Evolutionary conservation across 768 basidiomycete genomes (phyloP).

Genomic region (Cystobasidium tubakii): DNA sequence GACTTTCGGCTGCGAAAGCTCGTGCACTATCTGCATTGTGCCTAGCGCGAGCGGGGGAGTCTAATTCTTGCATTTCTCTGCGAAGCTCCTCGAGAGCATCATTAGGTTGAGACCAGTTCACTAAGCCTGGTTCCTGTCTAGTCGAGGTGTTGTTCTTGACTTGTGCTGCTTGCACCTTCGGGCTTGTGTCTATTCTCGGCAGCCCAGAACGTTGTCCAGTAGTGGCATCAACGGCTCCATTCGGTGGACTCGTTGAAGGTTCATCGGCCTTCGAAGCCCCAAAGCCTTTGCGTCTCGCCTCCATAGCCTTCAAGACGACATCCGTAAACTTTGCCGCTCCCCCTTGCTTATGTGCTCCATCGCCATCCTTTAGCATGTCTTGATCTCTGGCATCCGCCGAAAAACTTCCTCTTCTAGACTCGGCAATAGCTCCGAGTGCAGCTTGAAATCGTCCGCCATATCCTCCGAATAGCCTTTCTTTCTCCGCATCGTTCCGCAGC

Average conservation of each 20-base stretch:
- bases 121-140: not conserved
- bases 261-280: not conserved
- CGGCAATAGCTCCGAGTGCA: slow-evolving; percentile 13
- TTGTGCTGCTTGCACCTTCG: not conserved
- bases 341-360: slow-evolving; percentile 41
- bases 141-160: not conserved
- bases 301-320: slow-evolving; percentile 22
- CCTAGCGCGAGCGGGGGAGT: slow-evolving; percentile 39
- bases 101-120: not conserved
- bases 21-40: slow-evolving; percentile 36
- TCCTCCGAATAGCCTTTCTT: not conserved
- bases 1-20: slow-evolving; percentile 29
- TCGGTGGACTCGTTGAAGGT: not conserved
- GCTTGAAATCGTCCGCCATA: slow-evolving; percentile 20
- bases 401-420: slow-evolving; percentile 28
- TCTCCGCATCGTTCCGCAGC: not conserved
- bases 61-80: not conserved
- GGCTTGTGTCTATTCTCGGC: not conserved
- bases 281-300: slow-evolving; percentile 18
- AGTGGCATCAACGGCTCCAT: not conserved
- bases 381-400: slow-evolving; percentile 1
- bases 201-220: not conserved
- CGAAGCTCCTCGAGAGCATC: not conserved
- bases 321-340: slow-evolving; percentile 1
- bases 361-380: not conserved